phyloP scores from a whole-genome alignment of 345 rosid species.

The Orychophragmus violaceus region DNA sequence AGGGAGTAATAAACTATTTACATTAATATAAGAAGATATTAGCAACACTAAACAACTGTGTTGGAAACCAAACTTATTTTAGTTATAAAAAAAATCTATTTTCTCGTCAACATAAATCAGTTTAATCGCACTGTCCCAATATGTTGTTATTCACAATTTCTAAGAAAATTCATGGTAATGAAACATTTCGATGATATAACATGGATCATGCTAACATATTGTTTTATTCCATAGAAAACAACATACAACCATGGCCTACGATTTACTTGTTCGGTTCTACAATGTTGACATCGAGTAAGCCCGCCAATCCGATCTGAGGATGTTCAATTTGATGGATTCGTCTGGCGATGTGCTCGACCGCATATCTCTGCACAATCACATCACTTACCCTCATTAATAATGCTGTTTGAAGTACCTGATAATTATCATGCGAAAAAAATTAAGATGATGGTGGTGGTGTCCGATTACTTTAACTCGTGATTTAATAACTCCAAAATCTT shows the following conservation, averaged over 20 bases:
- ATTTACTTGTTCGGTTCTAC: too few relatives aligned
- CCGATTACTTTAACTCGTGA: constrained; percentile 23
- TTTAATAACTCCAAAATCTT: background rate
- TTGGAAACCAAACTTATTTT: constrained; percentile 16
- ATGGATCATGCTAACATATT: constrained; percentile 22
- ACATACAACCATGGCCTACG: background rate
- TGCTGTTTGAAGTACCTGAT: too few relatives aligned
- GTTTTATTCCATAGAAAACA: constrained; percentile 11
- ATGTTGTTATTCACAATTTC: constrained; percentile 28
- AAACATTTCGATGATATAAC: constrained; percentile 32
- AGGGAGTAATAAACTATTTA: too few relatives aligned
- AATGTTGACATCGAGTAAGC: too few relatives aligned
- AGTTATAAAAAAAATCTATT: background rate
- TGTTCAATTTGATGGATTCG: too few relatives aligned
- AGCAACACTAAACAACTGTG: background rate
- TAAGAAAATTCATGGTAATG: constrained; percentile 32
- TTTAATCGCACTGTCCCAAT: constrained; percentile 26
- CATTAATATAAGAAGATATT: too few relatives aligned
- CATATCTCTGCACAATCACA: too few relatives aligned
- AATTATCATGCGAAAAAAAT: too few relatives aligned
- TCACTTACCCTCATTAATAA: too few relatives aligned
- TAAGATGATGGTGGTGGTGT: constrained; percentile 16
- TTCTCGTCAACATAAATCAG: constrained; percentile 2
- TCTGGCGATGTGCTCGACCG: too few relatives aligned
- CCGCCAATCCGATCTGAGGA: too few relatives aligned